These are phyloP conservation scores for Saitozyma podzolica DNA, from an alignment of 768 basidiomycete species.

Conservation along the genomic window DNA sequence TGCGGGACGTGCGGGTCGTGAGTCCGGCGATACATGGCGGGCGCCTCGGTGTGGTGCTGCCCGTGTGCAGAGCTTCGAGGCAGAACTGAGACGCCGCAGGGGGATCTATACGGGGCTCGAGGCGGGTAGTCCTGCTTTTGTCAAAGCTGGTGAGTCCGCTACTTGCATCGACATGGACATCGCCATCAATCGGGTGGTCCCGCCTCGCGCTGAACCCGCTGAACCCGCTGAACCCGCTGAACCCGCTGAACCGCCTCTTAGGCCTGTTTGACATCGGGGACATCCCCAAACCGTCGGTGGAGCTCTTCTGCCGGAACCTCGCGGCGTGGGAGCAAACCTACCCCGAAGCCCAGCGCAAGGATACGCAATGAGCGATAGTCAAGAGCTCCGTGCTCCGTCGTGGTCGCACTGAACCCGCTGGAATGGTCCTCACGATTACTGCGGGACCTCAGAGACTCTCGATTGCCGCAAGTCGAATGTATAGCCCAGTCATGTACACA, in stretches of 20 bases:
- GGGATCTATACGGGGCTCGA: constrained; percentile 8
- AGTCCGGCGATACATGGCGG: constrained; percentile 1
- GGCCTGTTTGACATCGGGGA: constrained; percentile 16
- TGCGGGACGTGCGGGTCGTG: constrained; percentile 24
- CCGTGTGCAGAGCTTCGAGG: not conserved
- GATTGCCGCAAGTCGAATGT: too few relatives aligned
- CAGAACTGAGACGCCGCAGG: constrained; percentile 1
- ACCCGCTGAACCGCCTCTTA: not conserved
- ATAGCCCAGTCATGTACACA: too few relatives aligned
- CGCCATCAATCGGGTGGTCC: not conserved
- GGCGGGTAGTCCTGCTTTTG: constrained; percentile 5
- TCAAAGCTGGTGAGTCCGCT: constrained; percentile 10
- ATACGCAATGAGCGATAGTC: not conserved
- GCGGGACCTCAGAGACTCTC: too few relatives aligned
- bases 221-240: not conserved
- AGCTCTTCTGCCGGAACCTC: constrained; percentile 20
- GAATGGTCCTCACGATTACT: too few relatives aligned
- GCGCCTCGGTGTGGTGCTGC: not conserved
- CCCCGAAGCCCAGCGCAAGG: constrained; percentile 9
- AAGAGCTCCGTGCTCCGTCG: too few relatives aligned
- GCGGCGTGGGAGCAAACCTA: constrained; percentile 19
- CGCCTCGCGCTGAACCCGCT: not conserved
- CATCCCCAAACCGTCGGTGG: constrained; percentile 9
- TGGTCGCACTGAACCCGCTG: too few relatives aligned
- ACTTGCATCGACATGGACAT: not conserved